Evolutionary conservation across 1,284 basidiomycete genomes (phyloP).

Genomic region (Rhodotorula sp.): DNA sequence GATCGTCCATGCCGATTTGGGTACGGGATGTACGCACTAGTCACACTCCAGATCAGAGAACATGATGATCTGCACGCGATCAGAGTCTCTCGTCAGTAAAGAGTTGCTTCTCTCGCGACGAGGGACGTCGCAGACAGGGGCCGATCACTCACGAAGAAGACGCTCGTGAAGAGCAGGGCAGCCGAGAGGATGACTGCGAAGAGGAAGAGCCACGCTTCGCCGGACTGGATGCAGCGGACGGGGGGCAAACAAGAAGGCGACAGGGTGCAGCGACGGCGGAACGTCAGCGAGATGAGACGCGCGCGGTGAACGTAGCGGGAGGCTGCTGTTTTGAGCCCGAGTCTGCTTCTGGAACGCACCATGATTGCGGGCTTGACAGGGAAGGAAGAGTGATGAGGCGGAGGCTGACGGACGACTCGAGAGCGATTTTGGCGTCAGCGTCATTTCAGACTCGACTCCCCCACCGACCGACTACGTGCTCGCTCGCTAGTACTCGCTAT

Average conservation of each 20-base stretch:
- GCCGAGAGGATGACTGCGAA: conserved; percentile 33
- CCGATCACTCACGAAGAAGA: conserved; percentile 78
- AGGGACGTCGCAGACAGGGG: not conserved
- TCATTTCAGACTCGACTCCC: not conserved
- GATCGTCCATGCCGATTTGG: not conserved
- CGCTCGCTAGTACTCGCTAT: not conserved
- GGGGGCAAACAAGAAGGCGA: not conserved
- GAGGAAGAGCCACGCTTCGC: conserved; percentile 42
- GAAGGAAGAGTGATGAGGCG: not conserved
- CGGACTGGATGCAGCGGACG: conserved; percentile 18
- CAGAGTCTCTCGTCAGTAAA: not conserved
- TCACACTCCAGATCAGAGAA: conserved; percentile 91
- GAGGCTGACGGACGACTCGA: not conserved
- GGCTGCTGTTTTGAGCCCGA: not conserved
- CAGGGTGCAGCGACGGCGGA: not conserved
- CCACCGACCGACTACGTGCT: not conserved
- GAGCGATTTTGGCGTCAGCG: not conserved
- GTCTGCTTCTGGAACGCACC: not conserved
- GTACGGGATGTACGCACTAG: conserved; percentile 21
- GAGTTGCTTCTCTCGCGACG: not conserved
- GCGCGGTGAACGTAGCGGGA: not conserved
- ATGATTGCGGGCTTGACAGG: not conserved
- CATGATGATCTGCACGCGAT: conserved; percentile 84
- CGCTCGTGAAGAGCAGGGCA: conserved; percentile 90
- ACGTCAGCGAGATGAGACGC: not conserved